Percentiles rank a stretch among this genome's conserved stretches.
Conservation (phyloP, 805 yeast species). For the Starmerella riodocensis region DNA sequence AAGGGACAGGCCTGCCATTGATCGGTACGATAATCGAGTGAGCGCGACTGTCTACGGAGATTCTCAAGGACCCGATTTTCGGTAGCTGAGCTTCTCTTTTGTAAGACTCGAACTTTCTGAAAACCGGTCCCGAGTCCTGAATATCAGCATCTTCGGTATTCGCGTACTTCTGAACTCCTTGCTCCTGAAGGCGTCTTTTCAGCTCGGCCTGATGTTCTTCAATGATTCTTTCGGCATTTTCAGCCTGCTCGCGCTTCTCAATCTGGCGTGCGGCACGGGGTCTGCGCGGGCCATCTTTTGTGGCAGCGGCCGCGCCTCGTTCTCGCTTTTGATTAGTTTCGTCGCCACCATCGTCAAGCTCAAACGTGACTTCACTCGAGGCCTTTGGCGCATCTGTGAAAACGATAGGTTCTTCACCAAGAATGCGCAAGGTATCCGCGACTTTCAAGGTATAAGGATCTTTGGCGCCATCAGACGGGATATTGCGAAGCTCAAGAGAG, state of each 20-base stretch:
- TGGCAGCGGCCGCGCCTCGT: not conserved
- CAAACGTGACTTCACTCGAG: conserved; percentile 66
- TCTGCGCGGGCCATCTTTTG: conserved; percentile 3
- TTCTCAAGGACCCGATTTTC: conserved; percentile 63
- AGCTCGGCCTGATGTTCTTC: conserved; percentile 70
- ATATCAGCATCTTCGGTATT: conserved; percentile 14
- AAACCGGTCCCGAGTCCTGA: conserved; percentile 38
- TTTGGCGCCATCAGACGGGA: conserved; percentile 31
- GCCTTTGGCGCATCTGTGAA: conserved; percentile 64
- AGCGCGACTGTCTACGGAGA: conserved; percentile 74
- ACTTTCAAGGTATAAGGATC: conserved; percentile 58
- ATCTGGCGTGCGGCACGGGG: conserved; percentile 15
- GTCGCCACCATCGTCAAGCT: conserved; percentile 43
- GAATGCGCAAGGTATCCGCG: conserved; percentile 66
- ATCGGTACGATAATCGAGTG: conserved; percentile 87
- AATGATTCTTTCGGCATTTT: conserved; percentile 64
- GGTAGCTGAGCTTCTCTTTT: conserved; percentile 90
- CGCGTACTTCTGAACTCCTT: conserved; percentile 46
- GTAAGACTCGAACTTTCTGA: conserved; percentile 87
- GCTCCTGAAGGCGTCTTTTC: conserved; percentile 74
- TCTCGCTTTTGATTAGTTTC: conserved; percentile 21
- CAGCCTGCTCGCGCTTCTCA: conserved; percentile 35
- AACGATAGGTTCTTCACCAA: conserved; percentile 42
- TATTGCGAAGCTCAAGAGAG: conserved; percentile 7
- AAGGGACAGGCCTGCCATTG: conserved; percentile 93